These are phyloP conservation scores for Globisporangium acanthophoron DNA, from an alignment of 352 stramenopile species.

Conservation along the genomic window DNA sequence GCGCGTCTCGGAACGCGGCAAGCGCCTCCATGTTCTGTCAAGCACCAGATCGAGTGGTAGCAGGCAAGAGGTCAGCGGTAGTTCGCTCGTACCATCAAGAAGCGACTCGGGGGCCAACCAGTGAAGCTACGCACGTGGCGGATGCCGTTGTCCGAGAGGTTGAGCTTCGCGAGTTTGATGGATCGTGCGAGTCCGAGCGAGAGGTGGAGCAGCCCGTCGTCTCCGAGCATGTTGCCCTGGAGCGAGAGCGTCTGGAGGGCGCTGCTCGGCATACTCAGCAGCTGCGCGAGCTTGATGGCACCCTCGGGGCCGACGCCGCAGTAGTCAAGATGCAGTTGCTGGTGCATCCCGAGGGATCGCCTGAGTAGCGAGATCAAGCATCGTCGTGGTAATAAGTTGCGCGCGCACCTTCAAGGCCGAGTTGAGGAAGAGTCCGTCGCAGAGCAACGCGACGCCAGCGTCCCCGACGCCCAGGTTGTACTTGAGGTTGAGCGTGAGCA, in stretches of 20 bases:
- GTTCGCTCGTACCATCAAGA: not conserved
- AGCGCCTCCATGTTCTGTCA: slow-evolving; percentile 43
- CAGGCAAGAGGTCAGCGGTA: not conserved
- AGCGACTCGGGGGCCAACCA: not conserved
- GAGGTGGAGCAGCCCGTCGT: slow-evolving; percentile 61
- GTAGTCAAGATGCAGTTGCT: slow-evolving; percentile 79
- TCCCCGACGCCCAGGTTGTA: slow-evolving; percentile 67
- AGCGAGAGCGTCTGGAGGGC: slow-evolving; percentile 56
- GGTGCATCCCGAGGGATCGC: not conserved
- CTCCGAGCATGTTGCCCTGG: slow-evolving; percentile 49
- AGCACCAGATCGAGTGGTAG: not conserved
- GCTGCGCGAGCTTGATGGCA: slow-evolving; percentile 65
- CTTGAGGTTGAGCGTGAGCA: slow-evolving; percentile 71
- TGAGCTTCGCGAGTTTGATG: slow-evolving; percentile 50
- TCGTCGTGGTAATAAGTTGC: not conserved
- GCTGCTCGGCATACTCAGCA: slow-evolving; percentile 52
- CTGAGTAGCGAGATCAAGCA: too few species aligned
- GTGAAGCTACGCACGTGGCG: slow-evolving; percentile 39
- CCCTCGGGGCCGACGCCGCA: slow-evolving; percentile 38
- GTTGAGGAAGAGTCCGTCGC: slow-evolving; percentile 69
- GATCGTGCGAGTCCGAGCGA: slow-evolving; percentile 64
- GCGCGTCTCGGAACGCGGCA: slow-evolving; percentile 50
- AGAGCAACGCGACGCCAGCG: slow-evolving; percentile 41
- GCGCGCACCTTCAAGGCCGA: slow-evolving; percentile 45
- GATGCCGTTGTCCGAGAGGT: slow-evolving; percentile 76